Evolutionary conservation across 768 basidiomycete species (phyloP).

Genomic region (Guyanaporus albipodus): DNA sequence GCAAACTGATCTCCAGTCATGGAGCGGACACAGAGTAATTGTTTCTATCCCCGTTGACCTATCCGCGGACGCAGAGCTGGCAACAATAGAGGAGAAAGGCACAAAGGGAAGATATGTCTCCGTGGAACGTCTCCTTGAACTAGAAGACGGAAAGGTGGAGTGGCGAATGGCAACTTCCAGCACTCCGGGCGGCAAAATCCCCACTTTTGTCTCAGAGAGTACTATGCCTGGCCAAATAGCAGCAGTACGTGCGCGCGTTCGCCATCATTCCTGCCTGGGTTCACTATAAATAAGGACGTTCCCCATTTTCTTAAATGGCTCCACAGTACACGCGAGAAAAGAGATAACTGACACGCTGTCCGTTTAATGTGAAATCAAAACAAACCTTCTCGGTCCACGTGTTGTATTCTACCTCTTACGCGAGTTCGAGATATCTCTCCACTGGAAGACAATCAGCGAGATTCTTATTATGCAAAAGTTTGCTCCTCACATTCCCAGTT

Average conservation of each 20-base stretch:
- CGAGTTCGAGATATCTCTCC: constrained; percentile 83
- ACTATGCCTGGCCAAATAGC: constrained; percentile 62
- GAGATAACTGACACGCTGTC: neutral
- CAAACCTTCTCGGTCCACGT: neutral
- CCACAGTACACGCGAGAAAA: constrained; percentile 31
- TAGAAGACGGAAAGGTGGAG: constrained; percentile 60
- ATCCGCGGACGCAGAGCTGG: constrained; percentile 51
- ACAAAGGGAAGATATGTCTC: constrained; percentile 66
- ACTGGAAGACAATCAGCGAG: constrained; percentile 41
- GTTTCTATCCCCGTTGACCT: constrained; percentile 72
- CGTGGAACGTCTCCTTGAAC: constrained; percentile 62
- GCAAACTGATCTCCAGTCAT: neutral
- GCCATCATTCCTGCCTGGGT: neutral
- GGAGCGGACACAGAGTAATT: constrained; percentile 23
- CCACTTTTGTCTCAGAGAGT: constrained; percentile 57
- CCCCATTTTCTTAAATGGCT: constrained; percentile 71
- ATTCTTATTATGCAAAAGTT: neutral
- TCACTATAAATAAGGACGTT: constrained; percentile 50
- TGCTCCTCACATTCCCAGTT: constrained; percentile 82
- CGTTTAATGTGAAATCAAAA: too few species aligned
- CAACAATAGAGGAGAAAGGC: constrained; percentile 58
- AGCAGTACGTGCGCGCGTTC: constrained; percentile 35
- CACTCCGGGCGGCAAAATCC: constrained; percentile 66
- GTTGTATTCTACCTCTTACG: constrained; percentile 33
- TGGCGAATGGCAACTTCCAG: constrained; percentile 82